These are phyloP conservation scores for Craspedostauros australis DNA, from an alignment of 108 stramenopile species.

Conservation along the genomic window DNA sequence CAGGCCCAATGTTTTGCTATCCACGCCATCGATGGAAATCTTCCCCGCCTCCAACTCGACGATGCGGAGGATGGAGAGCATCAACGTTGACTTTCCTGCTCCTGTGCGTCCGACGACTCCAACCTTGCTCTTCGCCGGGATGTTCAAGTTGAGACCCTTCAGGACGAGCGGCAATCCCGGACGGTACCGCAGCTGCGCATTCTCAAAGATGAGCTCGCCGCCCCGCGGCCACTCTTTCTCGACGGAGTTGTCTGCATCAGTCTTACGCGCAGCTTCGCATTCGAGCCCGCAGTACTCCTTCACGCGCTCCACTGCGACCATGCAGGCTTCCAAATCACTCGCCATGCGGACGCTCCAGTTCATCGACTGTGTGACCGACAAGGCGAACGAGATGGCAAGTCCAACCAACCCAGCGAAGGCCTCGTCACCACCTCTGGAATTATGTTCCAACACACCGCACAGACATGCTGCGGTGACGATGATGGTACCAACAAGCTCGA, in stretches of 20 bases:
- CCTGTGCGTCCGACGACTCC: slow-evolving; percentile 84
- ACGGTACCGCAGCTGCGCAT: slow-evolving; percentile 73
- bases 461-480: slow-evolving; percentile 66
- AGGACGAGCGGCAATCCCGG: slow-evolving; percentile 79
- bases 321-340: slow-evolving; percentile 87
- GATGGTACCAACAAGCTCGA: slow-evolving; percentile 81
- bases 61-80: slow-evolving; percentile 75
- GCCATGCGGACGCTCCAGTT: slow-evolving; percentile 94
- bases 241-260: slow-evolving; percentile 27
- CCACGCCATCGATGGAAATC: slow-evolving; percentile 88
- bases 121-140: slow-evolving; percentile 67
- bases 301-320: slow-evolving; percentile 88
- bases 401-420: slow-evolving; percentile 90
- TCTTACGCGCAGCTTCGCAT: slow-evolving; percentile 51
- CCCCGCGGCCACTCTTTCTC: slow-evolving; percentile 54
- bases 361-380: slow-evolving; percentile 82
- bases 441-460: slow-evolving; percentile 55
- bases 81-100: slow-evolving; percentile 86
- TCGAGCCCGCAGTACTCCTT: slow-evolving; percentile 59
- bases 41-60: slow-evolving; percentile 63
- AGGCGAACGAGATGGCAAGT: slow-evolving; percentile 84
- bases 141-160: slow-evolving; percentile 71
- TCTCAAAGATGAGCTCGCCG: slow-evolving; percentile 68
- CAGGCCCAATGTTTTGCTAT: slow-evolving; percentile 68
- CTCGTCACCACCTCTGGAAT: slow-evolving; percentile 27